Evolutionary conservation across 768 basidiomycete genomes (phyloP), one percentile per base, ranked within the genome.

Genomic region (Nidularia sp.): DNA sequence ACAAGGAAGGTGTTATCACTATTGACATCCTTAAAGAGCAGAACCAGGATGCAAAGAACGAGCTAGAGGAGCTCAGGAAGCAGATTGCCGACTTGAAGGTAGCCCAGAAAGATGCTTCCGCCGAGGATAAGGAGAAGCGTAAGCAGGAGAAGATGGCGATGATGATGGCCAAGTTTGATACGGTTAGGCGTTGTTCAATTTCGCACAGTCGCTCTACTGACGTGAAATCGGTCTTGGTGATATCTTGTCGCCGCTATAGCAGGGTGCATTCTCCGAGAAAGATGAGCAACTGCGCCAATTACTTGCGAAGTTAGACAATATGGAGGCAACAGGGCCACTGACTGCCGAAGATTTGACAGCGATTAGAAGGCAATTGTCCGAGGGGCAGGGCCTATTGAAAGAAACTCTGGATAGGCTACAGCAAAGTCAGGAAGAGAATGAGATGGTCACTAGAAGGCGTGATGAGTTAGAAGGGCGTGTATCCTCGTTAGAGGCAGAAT

Each of bases 121-220:
- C 86, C 33, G 97, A 98, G 67, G 97, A 98, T 67, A 98, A 95
- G 74, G 97, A 99, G 78, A 97, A 93, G 78, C 85, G 90, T 68
- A 98, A 98, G 70, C 93, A 96, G 63, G 96, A 98, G 76, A 98
- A 98, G 80, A 92, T 99, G 90, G 94, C 93, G 6, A 77, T 94
- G 58, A 97, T 99, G 93, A 98, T 99, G 96, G 93, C 96, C 53
- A 95, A 96, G 69, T 96, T 99, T 60, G 95, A 98, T 70, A 81
- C 89, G 55, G 96, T 96, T 58, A 62, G 88, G 73, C 52, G 39
- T 42, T 50, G 12, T 45, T 50, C 39, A 51, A 32, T 31, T 22
- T 53, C 34, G 42, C 49, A 52, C 22, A 43, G 49, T 35, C 35
- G 8, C 9, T 41, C 33, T 31, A 49, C 32, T 42, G 25, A 10